A percentile compares a stretch with the other conserved stretches of the same genome.
Evolutionary conservation across 2,329 filamentous ascomycete genomes (phyloP).

Genomic region (Aspergillus puulaauensis): DNA sequence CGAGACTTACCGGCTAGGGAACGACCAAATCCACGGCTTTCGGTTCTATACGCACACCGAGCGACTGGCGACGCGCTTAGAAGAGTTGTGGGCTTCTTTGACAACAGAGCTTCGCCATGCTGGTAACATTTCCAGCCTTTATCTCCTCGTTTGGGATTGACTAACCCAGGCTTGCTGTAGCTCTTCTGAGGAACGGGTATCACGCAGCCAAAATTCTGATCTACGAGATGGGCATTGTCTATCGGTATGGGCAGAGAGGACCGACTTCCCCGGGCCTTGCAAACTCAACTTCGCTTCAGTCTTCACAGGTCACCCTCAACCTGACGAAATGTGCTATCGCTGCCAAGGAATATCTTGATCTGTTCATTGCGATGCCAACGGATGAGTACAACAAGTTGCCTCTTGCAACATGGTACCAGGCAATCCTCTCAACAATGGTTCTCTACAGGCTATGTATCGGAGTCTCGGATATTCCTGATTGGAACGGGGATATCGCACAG

Average conservation of each 20-base stretch:
- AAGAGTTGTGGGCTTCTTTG: neutral
- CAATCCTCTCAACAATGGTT: neutral
- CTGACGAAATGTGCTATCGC: neutral
- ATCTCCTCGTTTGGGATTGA: no score
- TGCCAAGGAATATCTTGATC: neutral
- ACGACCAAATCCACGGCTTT: neutral
- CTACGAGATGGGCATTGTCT: neutral
- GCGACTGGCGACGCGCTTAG: neutral
- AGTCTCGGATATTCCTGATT: neutral
- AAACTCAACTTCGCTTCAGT: neutral
- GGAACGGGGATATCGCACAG: neutral
- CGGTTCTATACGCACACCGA: neutral
- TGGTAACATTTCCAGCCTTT: neutral
- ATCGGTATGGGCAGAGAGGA: neutral
- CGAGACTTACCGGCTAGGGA: neutral
- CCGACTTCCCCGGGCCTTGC: neutral
- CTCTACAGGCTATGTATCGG: constrained; percentile 1
- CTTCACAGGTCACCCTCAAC: neutral
- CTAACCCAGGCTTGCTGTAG: neutral
- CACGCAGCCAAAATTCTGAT: neutral
- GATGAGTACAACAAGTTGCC: neutral
- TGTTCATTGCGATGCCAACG: neutral
- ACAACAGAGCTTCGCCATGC: neutral
- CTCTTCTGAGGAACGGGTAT: neutral
- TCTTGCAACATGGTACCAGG: constrained; percentile 1